Percentiles rank a stretch among this genome's conserved stretches.
Evolutionary conservation across 192 early-diverging fungal genomes (phyloP).

Genomic region (Oehlia diaphana): DNA sequence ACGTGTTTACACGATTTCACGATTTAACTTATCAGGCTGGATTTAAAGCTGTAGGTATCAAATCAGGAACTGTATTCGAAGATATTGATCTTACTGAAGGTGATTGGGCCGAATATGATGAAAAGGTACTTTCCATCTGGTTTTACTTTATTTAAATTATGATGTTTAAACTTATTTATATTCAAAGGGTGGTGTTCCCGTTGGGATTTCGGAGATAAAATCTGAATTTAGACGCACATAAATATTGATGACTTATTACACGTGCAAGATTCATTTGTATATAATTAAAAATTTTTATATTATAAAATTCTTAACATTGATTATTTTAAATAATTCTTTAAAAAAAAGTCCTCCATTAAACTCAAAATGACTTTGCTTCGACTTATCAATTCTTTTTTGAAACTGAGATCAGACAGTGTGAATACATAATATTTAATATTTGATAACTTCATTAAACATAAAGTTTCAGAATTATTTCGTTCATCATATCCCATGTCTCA

Average conservation of each 20-base stretch:
- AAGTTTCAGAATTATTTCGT: not conserved
- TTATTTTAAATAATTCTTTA: too few relatives aligned
- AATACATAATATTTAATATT: not conserved
- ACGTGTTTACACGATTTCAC: not conserved
- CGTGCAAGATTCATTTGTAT: too few relatives aligned
- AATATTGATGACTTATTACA: not conserved
- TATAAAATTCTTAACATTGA: too few relatives aligned
- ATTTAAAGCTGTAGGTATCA: constrained; percentile 69
- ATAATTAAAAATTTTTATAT: too few relatives aligned
- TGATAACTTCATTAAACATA: not conserved
- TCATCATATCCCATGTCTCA: constrained; percentile 26
- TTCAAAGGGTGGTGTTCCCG: constrained; percentile 56
- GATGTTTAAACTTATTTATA: not conserved
- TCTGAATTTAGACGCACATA: constrained; percentile 39
- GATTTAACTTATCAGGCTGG: constrained; percentile 36
- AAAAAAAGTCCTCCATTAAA: too few relatives aligned
- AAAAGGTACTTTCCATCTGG: constrained; percentile 49
- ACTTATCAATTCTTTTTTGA: not conserved
- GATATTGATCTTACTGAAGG: constrained; percentile 79
- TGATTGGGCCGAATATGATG: constrained; percentile 92
- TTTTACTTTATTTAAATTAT: not conserved
- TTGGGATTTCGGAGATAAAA: constrained; percentile 63
- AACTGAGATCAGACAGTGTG: constrained; percentile 31
- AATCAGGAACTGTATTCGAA: constrained; percentile 69
- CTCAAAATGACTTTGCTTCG: not conserved